These are phyloP conservation scores for Lodderomyces beijingensis DNA, from an alignment of 1,139 yeast species.

Conservation along the genomic window DNA sequence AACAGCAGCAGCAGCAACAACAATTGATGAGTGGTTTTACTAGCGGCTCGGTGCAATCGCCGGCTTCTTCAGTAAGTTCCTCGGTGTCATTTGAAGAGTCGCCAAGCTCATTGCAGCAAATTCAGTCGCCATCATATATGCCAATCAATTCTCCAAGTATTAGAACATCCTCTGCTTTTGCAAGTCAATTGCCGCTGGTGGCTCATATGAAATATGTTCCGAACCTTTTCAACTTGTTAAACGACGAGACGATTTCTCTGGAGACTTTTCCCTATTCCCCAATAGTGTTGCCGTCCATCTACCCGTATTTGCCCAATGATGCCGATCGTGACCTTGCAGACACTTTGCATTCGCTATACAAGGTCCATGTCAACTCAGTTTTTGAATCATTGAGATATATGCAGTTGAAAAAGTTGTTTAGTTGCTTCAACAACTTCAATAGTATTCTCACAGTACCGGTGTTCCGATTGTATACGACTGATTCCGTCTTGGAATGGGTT, in stretches of 20 bases:
- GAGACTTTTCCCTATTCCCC: slow-evolving; percentile 23
- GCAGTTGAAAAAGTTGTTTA: slow-evolving; percentile 59
- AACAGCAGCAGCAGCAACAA: slow-evolving; percentile 2
- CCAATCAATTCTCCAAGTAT: slow-evolving; percentile 15
- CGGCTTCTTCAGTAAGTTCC: slow-evolving; percentile 20
- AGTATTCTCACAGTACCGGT: slow-evolving; percentile 64
- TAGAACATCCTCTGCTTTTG: slow-evolving; percentile 5
- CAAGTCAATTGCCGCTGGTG: slow-evolving; percentile 16
- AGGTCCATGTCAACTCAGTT: slow-evolving; percentile 56
- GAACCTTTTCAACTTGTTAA: slow-evolving; percentile 29
- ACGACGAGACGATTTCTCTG: slow-evolving; percentile 17
- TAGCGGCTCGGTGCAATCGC: slow-evolving; percentile 18
- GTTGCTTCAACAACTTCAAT: slow-evolving; percentile 51
- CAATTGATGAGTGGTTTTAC: slow-evolving; percentile 8
- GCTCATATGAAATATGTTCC: slow-evolving; percentile 33
- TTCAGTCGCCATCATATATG: slow-evolving; percentile 26
- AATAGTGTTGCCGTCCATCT: slow-evolving; percentile 49
- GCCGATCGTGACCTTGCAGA: slow-evolving; percentile 58
- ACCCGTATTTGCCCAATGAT: slow-evolving; percentile 45
- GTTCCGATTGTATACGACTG: slow-evolving; percentile 51
- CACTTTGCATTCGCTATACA: slow-evolving; percentile 57
- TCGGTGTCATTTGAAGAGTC: slow-evolving; percentile 14
- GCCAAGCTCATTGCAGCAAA: slow-evolving; percentile 16
- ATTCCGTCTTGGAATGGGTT: slow-evolving; percentile 58
- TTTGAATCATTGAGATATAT: slow-evolving; percentile 65